phyloP scores from a whole-genome alignment of 257 asterid genomes.

The Oldenlandia corymbosa region DNA sequence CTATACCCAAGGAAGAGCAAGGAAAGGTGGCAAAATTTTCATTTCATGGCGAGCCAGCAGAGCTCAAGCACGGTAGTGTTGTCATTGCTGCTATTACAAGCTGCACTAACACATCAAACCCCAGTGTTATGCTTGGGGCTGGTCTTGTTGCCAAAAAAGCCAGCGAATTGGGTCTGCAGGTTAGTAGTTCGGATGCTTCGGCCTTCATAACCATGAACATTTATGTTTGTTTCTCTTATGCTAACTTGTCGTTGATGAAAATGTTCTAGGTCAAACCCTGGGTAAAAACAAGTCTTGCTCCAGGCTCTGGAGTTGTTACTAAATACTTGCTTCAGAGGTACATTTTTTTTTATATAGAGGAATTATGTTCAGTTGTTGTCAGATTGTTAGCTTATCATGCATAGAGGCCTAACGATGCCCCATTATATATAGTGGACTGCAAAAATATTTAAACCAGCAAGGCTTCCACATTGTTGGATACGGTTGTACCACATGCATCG shows the following conservation, averaged over 20 bases:
- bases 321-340: slow-evolving; percentile 82
- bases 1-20: slow-evolving; percentile 81
- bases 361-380: slow-evolving; percentile 2
- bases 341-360: slow-evolving; percentile 10
- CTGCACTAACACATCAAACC: slow-evolving; percentile 96
- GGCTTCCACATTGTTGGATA: slow-evolving; percentile 92
- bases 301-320: slow-evolving; percentile 93
- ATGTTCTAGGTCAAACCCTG: slow-evolving; percentile 84
- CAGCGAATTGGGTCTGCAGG: slow-evolving; percentile 81
- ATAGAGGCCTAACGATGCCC: slow-evolving; percentile 4
- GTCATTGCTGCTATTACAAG: slow-evolving; percentile 97
- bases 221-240: slow-evolving; percentile 4
- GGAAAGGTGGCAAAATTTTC: slow-evolving; percentile 72
- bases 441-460: slow-evolving; percentile 72
- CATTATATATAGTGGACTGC: slow-evolving; percentile 64
- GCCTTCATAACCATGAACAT: slow-evolving; percentile 7
- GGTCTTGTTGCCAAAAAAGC: slow-evolving; percentile 93
- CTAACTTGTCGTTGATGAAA: slow-evolving; percentile 18
- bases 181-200: slow-evolving; percentile 19
- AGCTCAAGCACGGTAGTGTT: slow-evolving; percentile 91
- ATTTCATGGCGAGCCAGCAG: slow-evolving; percentile 82
- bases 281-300: slow-evolving; percentile 97
- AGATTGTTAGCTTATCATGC: background rate
- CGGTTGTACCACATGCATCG: slow-evolving; percentile 95
- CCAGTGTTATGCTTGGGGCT: slow-evolving; percentile 98